Evolutionary conservation across 345 rosid genomes (phyloP).

Genomic region (Noccaea bulbosa): DNA sequence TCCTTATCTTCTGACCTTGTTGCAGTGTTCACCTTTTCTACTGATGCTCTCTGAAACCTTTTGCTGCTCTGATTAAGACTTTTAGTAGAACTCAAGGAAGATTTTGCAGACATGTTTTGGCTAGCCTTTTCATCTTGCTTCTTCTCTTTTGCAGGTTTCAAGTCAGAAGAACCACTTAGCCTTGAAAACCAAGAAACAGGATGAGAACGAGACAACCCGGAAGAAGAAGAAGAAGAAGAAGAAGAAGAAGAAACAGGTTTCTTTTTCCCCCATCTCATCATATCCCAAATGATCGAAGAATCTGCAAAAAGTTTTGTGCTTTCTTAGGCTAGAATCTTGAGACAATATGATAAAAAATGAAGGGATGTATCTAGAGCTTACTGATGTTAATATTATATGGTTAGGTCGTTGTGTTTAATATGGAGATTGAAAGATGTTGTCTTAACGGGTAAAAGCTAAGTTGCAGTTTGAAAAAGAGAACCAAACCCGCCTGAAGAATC

Average conservation of each 20-base stretch:
- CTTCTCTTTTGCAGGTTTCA: constrained; percentile 46
- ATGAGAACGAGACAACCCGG: constrained; percentile 49
- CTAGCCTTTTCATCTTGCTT: constrained; percentile 40
- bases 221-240: constrained; percentile 41
- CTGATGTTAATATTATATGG: constrained; percentile 32
- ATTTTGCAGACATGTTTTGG: constrained; percentile 41
- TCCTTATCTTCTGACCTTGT: constrained; percentile 39
- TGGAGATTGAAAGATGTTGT: constrained; percentile 28
- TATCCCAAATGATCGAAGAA: constrained; percentile 18
- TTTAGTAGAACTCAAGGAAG: constrained; percentile 40
- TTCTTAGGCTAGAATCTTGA: constrained; percentile 15
- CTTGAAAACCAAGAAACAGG: constrained; percentile 66
- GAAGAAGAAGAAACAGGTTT: constrained; percentile 45
- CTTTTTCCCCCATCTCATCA: constrained; percentile 75
- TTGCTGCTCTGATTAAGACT: constrained; percentile 54
- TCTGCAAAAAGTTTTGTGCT: constrained; percentile 11
- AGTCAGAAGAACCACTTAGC: constrained; percentile 55
- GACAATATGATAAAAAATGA: constrained; percentile 22
- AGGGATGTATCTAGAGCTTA: constrained; percentile 34
- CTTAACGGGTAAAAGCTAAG: constrained; percentile 37
- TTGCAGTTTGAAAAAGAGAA: constrained; percentile 40
- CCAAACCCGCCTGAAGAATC: constrained; percentile 46
- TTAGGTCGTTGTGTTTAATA: constrained; percentile 42
- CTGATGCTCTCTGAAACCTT: constrained; percentile 59
- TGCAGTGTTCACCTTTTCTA: constrained; percentile 54